Percentiles rank a stretch among this genome's conserved stretches.
phyloP scores from a whole-genome alignment of 2,329 filamentous ascomycete species.

The Magnaporthiopsis incrustans region DNA sequence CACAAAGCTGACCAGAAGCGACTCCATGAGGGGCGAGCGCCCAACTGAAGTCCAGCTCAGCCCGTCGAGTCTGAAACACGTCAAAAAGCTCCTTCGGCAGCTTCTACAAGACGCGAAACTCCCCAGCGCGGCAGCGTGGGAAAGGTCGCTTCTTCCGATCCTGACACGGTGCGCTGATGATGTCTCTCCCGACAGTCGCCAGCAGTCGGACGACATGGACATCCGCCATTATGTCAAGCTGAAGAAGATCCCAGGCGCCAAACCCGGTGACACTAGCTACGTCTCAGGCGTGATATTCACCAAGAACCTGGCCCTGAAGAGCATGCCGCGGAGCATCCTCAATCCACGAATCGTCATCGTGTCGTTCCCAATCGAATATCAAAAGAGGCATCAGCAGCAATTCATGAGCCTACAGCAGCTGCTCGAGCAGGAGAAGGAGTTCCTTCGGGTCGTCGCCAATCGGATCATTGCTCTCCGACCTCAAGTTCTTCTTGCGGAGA shows the following conservation, averaged over 20 bases:
- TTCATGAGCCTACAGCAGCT: slow-evolving; percentile 98
- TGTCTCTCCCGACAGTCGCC: slow-evolving; percentile 84
- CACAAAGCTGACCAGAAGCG: slow-evolving; percentile 60
- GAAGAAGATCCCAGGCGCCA: slow-evolving; percentile 90
- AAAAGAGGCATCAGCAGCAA: slow-evolving; percentile 73
- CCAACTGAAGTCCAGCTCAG: slow-evolving; percentile 78
- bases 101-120: slow-evolving; percentile 71
- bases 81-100: slow-evolving; percentile 76
- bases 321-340: slow-evolving; percentile 80
- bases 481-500: slow-evolving; percentile 83
- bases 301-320: slow-evolving; percentile 93
- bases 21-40: slow-evolving; percentile 69
- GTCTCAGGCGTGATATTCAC: slow-evolving; percentile 95
- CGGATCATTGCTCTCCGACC: slow-evolving; percentile 81
- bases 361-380: slow-evolving; percentile 93
- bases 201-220: slow-evolving; percentile 78
- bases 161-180: slow-evolving; percentile 87
- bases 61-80: slow-evolving; percentile 77
- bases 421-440: slow-evolving; percentile 93
- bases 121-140: slow-evolving; percentile 69
- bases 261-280: slow-evolving; percentile 87
- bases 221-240: slow-evolving; percentile 96
- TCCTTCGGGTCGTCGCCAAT: slow-evolving; percentile 82
- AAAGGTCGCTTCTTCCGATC: slow-evolving; percentile 83
- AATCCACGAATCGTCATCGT: slow-evolving; percentile 86